Evolutionary conservation across 148 eudicot genomes (phyloP).

Genomic region (Chenopodium quinoa): DNA sequence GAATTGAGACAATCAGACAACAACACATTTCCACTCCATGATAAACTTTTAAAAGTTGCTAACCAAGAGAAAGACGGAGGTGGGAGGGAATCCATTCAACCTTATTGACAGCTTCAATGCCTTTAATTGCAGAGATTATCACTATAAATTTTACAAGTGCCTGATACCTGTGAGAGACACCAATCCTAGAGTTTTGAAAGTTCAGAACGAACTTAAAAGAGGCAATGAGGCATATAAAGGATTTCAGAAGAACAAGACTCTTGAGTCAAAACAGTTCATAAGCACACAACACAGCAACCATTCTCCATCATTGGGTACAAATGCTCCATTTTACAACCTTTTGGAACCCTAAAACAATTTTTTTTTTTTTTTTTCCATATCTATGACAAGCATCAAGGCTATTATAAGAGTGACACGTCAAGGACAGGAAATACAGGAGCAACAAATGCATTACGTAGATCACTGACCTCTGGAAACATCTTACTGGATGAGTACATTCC

Average conservation of each 20-base stretch:
- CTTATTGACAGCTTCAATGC: background rate
- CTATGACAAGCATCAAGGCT: conserved; percentile 68
- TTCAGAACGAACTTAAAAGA: background rate
- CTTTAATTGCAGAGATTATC: background rate
- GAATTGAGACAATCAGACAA: background rate
- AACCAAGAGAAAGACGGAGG: background rate
- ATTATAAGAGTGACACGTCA: conserved; percentile 56
- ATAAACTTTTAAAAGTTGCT: background rate
- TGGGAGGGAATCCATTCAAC: background rate
- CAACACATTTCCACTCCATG: background rate
- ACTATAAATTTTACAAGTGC: background rate
- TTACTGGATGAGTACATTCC: background rate
- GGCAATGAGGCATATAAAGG: background rate
- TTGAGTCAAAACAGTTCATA: background rate
- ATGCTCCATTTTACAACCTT: conserved; percentile 26
- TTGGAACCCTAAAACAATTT: conserved; percentile 39
- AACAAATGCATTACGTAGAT: background rate
- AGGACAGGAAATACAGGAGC: conserved; percentile 9
- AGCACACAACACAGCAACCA: background rate
- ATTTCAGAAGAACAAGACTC: background rate
- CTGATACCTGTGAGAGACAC: background rate
- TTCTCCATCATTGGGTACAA: conserved; percentile 45
- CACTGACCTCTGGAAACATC: background rate
- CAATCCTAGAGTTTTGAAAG: background rate
- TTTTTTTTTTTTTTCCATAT: conserved; percentile 36